A percentile compares a stretch with the other conserved stretches of the same genome.
These are phyloP conservation scores for Melanogaster broomeanus DNA, from an alignment of 768 basidiomycete genomes.

Conservation along the genomic window DNA sequence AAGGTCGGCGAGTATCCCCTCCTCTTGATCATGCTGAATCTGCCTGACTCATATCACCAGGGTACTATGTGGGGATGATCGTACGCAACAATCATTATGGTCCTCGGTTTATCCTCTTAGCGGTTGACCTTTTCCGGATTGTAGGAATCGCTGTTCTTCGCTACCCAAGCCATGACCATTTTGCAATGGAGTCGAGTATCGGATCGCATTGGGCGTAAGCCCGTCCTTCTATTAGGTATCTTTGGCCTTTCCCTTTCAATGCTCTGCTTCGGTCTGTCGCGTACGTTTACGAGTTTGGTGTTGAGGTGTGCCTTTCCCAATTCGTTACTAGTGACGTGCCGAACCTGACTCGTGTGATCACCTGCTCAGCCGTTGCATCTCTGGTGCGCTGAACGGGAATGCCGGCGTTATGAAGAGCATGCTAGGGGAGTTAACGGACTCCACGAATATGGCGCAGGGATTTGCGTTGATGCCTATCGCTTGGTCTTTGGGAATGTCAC, in stretches of 20 bases:
- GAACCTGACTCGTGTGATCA: too few relatives aligned
- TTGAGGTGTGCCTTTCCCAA: slow-evolving; percentile 34
- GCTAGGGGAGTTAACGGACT: slow-evolving; percentile 64
- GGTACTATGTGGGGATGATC: slow-evolving; percentile 73
- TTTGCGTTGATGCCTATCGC: slow-evolving; percentile 31
- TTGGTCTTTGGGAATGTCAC: slow-evolving; percentile 33
- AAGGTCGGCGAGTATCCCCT: slow-evolving; percentile 31
- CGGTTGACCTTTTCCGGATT: not conserved
- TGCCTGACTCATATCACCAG: slow-evolving; percentile 36
- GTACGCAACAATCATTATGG: slow-evolving; percentile 40
- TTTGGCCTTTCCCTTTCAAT: slow-evolving; percentile 65
- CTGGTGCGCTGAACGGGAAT: not conserved
- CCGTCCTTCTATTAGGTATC: slow-evolving; percentile 66
- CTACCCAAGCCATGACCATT: slow-evolving; percentile 70
- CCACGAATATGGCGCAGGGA: slow-evolving; percentile 29
- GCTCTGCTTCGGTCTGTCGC: slow-evolving; percentile 71
- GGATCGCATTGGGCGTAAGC: slow-evolving; percentile 71
- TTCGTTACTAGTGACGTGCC: too few relatives aligned
- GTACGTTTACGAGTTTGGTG: slow-evolving; percentile 62
- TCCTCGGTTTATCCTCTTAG: not conserved
- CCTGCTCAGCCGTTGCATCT: too few relatives aligned
- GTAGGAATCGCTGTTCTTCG: slow-evolving; percentile 76
- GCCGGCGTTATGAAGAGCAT: slow-evolving; percentile 55
- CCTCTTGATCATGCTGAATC: not conserved
- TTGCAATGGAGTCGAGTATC: slow-evolving; percentile 74